Conservation (phyloP, 768 basidiomycete species). For the Boletus edulis region DNA sequence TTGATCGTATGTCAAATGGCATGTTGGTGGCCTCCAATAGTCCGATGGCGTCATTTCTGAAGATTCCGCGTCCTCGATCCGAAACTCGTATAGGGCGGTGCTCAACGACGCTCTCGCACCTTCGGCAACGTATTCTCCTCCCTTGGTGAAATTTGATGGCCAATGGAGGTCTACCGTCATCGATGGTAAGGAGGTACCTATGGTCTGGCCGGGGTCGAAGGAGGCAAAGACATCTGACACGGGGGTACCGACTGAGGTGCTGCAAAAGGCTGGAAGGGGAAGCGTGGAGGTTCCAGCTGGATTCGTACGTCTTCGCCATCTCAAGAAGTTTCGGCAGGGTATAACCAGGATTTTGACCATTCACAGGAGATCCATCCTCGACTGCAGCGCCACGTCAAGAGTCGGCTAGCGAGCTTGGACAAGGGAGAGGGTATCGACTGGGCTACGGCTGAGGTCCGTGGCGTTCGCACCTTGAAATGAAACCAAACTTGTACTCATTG, state of each 20-base stretch:
- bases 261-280: conserved; percentile 60
- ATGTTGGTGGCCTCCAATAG: conserved; percentile 7
- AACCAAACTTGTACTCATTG: background rate
- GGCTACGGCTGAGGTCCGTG: conserved; percentile 79
- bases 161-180: conserved; percentile 54
- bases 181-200: conserved; percentile 15
- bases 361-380: conserved; percentile 75
- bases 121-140: conserved; percentile 46
- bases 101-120: conserved; percentile 62
- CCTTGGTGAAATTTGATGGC: conserved; percentile 54
- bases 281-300: conserved; percentile 58
- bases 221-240: conserved; percentile 64
- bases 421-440: conserved; percentile 77
- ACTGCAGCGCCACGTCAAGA: conserved; percentile 75
- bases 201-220: conserved; percentile 57
- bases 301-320: conserved; percentile 53
- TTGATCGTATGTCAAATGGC: background rate
- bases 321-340: background rate
- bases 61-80: conserved; percentile 48
- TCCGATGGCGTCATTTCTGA: conserved; percentile 42
- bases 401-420: conserved; percentile 66
- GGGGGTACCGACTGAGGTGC: conserved; percentile 52
- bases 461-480: background rate
- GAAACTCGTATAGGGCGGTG: conserved; percentile 55
- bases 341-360: background rate